Evolutionary conservation across 1,284 basidiomycete species (phyloP), one percentile per base, ranked within the genome.

Genomic region (Trichosporon inkin): DNA sequence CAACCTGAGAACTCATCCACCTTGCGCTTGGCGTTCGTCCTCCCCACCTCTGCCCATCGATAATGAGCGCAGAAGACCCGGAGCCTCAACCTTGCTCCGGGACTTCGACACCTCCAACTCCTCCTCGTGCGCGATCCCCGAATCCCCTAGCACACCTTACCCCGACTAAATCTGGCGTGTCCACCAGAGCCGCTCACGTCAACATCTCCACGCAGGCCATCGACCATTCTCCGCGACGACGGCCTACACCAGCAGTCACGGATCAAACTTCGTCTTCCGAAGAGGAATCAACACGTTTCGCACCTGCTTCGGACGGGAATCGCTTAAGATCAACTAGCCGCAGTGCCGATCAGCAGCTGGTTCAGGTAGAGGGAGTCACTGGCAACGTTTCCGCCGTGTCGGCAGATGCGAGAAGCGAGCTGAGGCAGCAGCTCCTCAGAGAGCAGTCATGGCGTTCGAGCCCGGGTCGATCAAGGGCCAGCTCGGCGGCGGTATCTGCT

Each of bases 41-140:
- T 28, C 24, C 41, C 4, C 28, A 32, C 16, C 28, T 14, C 22
- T n/a, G 4, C 6, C 8, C 24, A 16, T 13, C 22, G 16, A 49
- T 24, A n/a, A 49, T 49, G 44, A 49, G 44, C 22, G 44, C 44
- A 49, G 44, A 49, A 16, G 44, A 22, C 24, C 44, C 44, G 44
- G 44, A 49, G 44, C 44, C 22, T 11, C 22, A 28, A 16, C 22
- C 3, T 11, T 32, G 44, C 44, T 49, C 44, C 44, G 44, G 44
- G 44, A 28, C 44, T 28, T 49, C 44, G 24, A 32, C 44, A 4
- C 44, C 44, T 32, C 16, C 44, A 1, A 49, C 44, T 6, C 44
- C 44, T 8, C 44, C 44, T 17, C 44, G 44, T 17, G 14, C 44
- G 3, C 44, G 44, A 6, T 49, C 44, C 10, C 44, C 44, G 6